Percentiles rank a stretch among this genome's conserved stretches.
These are phyloP conservation scores for Parathielavia appendiculata DNA, from an alignment of 495 filamentous ascomycete genomes.

Conservation along the genomic window DNA sequence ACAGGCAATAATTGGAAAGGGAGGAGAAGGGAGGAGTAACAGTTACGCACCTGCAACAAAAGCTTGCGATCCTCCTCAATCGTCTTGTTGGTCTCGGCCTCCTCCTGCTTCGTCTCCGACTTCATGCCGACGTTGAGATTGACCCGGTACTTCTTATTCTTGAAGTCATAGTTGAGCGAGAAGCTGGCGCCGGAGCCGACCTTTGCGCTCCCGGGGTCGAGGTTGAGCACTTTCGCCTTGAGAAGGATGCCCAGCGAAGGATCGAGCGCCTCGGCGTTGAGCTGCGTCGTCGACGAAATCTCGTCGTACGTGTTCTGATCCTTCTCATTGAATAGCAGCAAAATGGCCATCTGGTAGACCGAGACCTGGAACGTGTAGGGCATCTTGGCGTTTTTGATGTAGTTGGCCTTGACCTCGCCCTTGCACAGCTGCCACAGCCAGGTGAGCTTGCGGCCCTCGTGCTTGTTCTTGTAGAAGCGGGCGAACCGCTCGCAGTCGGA, in stretches of 20 bases:
- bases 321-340: slow-evolving; percentile 91
- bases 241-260: slow-evolving; percentile 76
- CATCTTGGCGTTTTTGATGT: slow-evolving; percentile 78
- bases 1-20: no score
- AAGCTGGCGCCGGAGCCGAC: slow-evolving; percentile 70
- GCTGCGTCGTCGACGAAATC: slow-evolving; percentile 71
- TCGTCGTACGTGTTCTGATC: slow-evolving; percentile 84
- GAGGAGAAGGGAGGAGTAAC: slow-evolving; percentile 38
- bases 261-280: slow-evolving; percentile 76
- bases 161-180: slow-evolving; percentile 86
- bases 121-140: slow-evolving; percentile 95
- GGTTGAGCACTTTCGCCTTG: slow-evolving; percentile 81
- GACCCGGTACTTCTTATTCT: slow-evolving; percentile 93
- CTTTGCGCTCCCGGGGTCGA: slow-evolving; percentile 62
- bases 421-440: slow-evolving; percentile 99
- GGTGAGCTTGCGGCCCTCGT: slow-evolving; percentile 90
- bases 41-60: slow-evolving; percentile 82
- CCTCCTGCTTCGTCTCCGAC: slow-evolving; percentile 89
- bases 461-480: slow-evolving; percentile 90
- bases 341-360: slow-evolving; percentile 93
- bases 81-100: slow-evolving; percentile 96
- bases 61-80: slow-evolving; percentile 98
- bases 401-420: slow-evolving; percentile 91
- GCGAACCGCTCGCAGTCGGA: slow-evolving; percentile 84
- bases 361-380: slow-evolving; percentile 98